Base-by-base conservation (phyloP, 169 alveolate species). In the Cyclospora cayetanensis region DNA sequence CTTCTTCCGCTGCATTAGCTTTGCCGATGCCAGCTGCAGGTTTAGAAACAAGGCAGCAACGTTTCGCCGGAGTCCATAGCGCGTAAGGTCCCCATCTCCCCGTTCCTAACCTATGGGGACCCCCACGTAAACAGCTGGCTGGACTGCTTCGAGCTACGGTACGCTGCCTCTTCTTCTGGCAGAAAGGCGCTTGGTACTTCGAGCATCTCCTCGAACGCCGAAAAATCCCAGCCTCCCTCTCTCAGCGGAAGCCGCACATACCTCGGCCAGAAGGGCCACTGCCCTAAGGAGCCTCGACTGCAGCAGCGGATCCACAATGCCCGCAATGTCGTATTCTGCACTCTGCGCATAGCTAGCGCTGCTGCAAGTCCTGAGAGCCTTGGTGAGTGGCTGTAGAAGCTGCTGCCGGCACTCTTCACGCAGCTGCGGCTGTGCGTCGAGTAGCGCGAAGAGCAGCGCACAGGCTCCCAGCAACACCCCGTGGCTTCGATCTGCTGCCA, bases 401-500 rank as follows among this genome's bases (percentile, higher is more conserved):
- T 46, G 79, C 55, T 29, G 79, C 74, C 93, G 90, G 42, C 68
- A 70, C 77, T 82, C 92, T 79, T 20, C 55, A 25, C 84, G 68
- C 34, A 20, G 31, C 22, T 35, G 34, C 2, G 87, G 92, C 25
- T 87, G 3, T 18, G 22, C 29, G 65, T 87, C 92, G 20, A 70
- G 39, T 25, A 66, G 39, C 46, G 87, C 46, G 29, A 43, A 42
- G 39, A 68, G 42, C 55, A 87, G 92, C 39, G 92, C 85, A 68
- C 92, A 87, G 12, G 86, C 93, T 43, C 88, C 55, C 27, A 88
- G 68, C 50, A 66, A 52, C 29, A 86, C 92, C 55, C 99, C 99
- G 94, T 99, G 99, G 92, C 98, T 98, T 93, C 98, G 96, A 94
- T 99, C 99, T 77, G 97, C 98, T 43, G 98, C 94, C 55, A 98